Base-by-base conservation (phyloP, 78 protist species). In the Dictyostelium purpureum region DNA sequence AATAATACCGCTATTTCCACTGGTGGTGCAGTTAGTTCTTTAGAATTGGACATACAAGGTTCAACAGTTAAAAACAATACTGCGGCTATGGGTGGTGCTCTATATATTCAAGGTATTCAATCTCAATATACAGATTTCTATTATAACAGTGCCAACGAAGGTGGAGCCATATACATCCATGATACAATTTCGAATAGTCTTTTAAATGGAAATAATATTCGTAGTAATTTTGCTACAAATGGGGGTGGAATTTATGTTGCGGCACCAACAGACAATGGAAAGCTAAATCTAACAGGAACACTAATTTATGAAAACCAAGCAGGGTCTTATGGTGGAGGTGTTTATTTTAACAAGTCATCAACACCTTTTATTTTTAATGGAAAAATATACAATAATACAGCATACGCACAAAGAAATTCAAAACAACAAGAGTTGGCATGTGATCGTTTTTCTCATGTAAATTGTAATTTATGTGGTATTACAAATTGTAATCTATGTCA, bases 171-270 rank as follows among this genome's bases (percentile, higher is more conserved):
- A 40, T 80, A 67, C 40, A 0, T 18, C 11, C 26, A 31, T 21
- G 26, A 43, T 45, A 21, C 78, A 16, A 31, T 42, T 43, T 12
- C 26, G 6, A 35, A 21, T 14, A 80, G 67, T 38, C 31, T 51
- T 2, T 10, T 80, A 4, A 38, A 4, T 2, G 2, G 2, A 3
- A n/a, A 43, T 18, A 38, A 33, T 7, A 80, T 80, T 2, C 67
- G 10, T n/a, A 80, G 67, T 12, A 80, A 80, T 35, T 11, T 40
- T 3, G 89, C 67, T 10, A 24, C 11, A 18, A 10, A 51, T 24
- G 89, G 89, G 33, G 89, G 89, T 52, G 89, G 65, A 42, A 51
- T 80, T 33, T 80, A 67, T 67, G 67, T 80, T 37, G 19, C 2
- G 4, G 6, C 43, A 37, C 70, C 74, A 21, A 6, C 28, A 21